A percentile compares a stretch with the other conserved stretches of the same genome.
Evolutionary conservation across 2,329 filamentous ascomycete species (phyloP).

Genomic region (Lasiodiplodia theobromae): DNA sequence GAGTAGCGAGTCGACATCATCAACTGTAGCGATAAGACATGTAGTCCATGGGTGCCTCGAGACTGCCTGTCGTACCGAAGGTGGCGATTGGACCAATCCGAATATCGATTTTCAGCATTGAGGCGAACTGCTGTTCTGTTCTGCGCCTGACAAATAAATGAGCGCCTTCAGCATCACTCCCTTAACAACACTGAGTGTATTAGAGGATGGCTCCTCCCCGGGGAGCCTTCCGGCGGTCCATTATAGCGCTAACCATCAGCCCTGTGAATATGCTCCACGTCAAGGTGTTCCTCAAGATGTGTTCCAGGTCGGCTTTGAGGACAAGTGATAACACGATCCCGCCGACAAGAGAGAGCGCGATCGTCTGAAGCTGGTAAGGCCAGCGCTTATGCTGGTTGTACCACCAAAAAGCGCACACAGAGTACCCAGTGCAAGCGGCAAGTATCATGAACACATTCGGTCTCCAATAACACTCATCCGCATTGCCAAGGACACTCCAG

Average conservation of each 20-base stretch:
- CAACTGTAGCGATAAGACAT: too few relatives aligned
- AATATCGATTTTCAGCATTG: not conserved
- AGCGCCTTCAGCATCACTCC: not conserved
- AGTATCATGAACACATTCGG: slow-evolving; percentile 3
- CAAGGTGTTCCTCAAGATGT: slow-evolving; percentile 2
- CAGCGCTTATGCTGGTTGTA: slow-evolving; percentile 7
- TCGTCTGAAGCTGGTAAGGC: slow-evolving; percentile 1
- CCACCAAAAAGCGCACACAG: slow-evolving; percentile 5
- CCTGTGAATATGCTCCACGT: slow-evolving; percentile 14
- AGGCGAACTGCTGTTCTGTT: not conserved
- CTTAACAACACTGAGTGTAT: not conserved
- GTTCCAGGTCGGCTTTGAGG: slow-evolving; percentile 3
- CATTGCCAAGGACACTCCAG: slow-evolving; percentile 3
- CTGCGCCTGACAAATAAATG: not conserved
- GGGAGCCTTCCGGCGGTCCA: slow-evolving; percentile 1
- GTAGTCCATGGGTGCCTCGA: too few relatives aligned
- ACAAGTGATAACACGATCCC: not conserved
- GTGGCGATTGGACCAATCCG: not conserved
- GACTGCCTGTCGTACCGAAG: too few relatives aligned
- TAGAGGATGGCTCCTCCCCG: not conserved
- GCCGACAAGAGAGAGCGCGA: not conserved
- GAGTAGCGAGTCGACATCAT: too few relatives aligned
- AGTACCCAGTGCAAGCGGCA: slow-evolving; percentile 4
- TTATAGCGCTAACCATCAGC: slow-evolving; percentile 1
- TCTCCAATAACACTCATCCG: slow-evolving; percentile 13